Evolutionary conservation across 768 basidiomycete species (phyloP).

Genomic region (Roridomyces roridus): DNA sequence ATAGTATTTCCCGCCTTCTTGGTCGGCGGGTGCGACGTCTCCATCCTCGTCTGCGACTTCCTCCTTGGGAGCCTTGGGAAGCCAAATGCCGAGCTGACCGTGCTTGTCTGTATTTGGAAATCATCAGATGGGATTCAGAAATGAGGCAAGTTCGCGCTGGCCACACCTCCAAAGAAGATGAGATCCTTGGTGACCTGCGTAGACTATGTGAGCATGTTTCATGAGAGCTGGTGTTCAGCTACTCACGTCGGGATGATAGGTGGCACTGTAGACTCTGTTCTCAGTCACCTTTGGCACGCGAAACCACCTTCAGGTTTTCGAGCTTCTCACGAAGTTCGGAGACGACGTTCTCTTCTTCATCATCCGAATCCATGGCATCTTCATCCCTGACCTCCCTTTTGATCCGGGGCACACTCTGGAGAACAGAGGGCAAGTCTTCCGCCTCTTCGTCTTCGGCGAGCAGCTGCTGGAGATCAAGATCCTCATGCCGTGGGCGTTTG

Average conservation of each 20-base stretch:
- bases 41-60: slow-evolving; percentile 73
- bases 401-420: slow-evolving; percentile 47
- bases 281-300: slow-evolving; percentile 83
- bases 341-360: slow-evolving; percentile 56
- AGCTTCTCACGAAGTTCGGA: slow-evolving; percentile 61
- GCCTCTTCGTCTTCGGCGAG: slow-evolving; percentile 57
- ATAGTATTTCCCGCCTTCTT: slow-evolving; percentile 80
- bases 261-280: slow-evolving; percentile 76
- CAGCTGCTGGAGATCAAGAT: slow-evolving; percentile 63
- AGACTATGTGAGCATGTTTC: no score
- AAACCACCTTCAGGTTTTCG: slow-evolving; percentile 63
- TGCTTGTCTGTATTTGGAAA: slow-evolving; percentile 67
- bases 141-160: no score
- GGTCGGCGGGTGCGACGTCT: slow-evolving; percentile 45
- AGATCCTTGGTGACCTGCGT: slow-evolving; percentile 49
- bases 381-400: slow-evolving; percentile 48
- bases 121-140: background rate
- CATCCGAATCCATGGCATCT: slow-evolving; percentile 59
- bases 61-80: slow-evolving; percentile 73
- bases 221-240: slow-evolving; percentile 35
- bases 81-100: slow-evolving; percentile 87
- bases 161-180: slow-evolving; percentile 82
- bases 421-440: slow-evolving; percentile 49
- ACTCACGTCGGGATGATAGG: slow-evolving; percentile 75
- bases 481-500: slow-evolving; percentile 71